A percentile compares a stretch with the other conserved stretches of the same genome.
These are phyloP conservation scores for Fusarium globosum DNA, from an alignment of 2,329 filamentous ascomycete genomes.

Conservation along the genomic window DNA sequence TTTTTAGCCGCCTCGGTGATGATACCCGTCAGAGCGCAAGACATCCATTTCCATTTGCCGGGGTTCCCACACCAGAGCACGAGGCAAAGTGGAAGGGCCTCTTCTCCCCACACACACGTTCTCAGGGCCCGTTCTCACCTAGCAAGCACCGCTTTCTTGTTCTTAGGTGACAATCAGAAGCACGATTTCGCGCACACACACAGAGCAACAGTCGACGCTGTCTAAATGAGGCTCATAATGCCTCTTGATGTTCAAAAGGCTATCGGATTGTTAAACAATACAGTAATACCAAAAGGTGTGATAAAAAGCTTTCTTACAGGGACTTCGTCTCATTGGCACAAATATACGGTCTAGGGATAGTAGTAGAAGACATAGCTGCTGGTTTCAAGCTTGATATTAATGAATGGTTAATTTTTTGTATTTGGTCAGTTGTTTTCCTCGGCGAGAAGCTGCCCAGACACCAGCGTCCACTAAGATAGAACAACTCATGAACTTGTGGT, in stretches of 20 bases:
- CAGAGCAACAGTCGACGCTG: background rate
- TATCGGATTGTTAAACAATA: background rate
- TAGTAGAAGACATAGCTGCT: background rate
- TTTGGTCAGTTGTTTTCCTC: background rate
- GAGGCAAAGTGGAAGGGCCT: constrained; percentile 22
- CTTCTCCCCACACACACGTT: constrained; percentile 18
- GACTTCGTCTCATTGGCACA: background rate
- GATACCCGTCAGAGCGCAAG: constrained; percentile 35
- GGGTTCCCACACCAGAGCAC: constrained; percentile 25
- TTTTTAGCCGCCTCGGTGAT: constrained; percentile 39
- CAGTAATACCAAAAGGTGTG: background rate
- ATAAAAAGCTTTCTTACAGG: background rate
- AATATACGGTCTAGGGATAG: background rate
- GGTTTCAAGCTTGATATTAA: background rate
- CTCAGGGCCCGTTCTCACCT: background rate
- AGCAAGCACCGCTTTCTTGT: constrained; percentile 27
- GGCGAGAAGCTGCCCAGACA: background rate
- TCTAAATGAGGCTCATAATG: background rate
- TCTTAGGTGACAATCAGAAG: background rate
- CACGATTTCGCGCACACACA: background rate
- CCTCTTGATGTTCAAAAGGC: background rate
- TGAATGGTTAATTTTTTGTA: background rate
- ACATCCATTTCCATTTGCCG: constrained; percentile 23
- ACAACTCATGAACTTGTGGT: background rate
- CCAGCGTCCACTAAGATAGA: background rate